Evolutionary conservation across 345 rosid genomes (phyloP).

Genomic region (Pseudoturritis turrita): DNA sequence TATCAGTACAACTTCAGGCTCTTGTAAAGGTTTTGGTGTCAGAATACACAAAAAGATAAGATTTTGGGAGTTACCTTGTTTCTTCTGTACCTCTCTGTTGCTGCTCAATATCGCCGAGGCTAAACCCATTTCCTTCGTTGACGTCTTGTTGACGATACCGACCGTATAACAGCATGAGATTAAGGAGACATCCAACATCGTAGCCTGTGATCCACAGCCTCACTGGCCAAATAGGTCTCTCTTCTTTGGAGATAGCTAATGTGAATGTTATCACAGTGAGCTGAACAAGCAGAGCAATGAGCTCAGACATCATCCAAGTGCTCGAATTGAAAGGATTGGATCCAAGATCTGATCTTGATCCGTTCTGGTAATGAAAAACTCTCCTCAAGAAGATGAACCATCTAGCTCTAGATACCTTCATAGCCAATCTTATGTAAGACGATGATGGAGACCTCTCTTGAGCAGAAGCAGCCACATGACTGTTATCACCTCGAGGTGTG

Average conservation of each 20-base stretch:
- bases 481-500: slow-evolving; percentile 29
- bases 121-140: slow-evolving; percentile 47
- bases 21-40: neutral
- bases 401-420: slow-evolving; percentile 87
- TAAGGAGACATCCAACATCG: slow-evolving; percentile 75
- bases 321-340: slow-evolving; percentile 88
- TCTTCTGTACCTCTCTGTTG: slow-evolving; percentile 63
- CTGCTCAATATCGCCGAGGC: slow-evolving; percentile 60
- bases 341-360: slow-evolving; percentile 78
- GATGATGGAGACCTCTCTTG: slow-evolving; percentile 50
- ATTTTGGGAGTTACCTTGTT: slow-evolving; percentile 47
- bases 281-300: slow-evolving; percentile 67
- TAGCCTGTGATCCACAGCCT: slow-evolving; percentile 86
- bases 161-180: slow-evolving; percentile 67
- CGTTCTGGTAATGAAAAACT: slow-evolving; percentile 95
- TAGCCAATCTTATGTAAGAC: slow-evolving; percentile 54
- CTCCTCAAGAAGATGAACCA: slow-evolving; percentile 93
- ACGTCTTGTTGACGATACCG: slow-evolving; percentile 50
- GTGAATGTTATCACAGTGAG: slow-evolving; percentile 60
- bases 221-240: slow-evolving; percentile 91
- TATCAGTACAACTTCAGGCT: neutral
- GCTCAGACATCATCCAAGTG: slow-evolving; percentile 86
- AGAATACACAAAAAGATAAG: neutral
- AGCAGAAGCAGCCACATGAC: slow-evolving; percentile 15
- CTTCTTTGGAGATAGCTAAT: slow-evolving; percentile 57